These are phyloP conservation scores for Sicyos baderoa DNA, from an alignment of 306 rosid genomes.

Conservation along the genomic window DNA sequence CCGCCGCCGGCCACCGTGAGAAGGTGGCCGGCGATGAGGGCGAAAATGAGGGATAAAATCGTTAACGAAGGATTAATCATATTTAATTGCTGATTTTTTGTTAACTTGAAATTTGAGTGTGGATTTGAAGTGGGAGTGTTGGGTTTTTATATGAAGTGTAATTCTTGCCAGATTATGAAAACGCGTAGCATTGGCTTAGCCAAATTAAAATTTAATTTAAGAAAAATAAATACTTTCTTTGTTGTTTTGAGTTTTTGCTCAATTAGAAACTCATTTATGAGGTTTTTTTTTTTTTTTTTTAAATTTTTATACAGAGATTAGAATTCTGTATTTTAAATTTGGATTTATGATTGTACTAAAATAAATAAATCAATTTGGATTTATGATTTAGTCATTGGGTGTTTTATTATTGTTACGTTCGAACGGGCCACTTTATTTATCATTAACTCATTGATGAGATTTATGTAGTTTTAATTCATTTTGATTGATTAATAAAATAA, in stretches of 20 bases:
- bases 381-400: too few species aligned
- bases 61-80: neutral
- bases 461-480: too few species aligned
- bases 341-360: too few species aligned
- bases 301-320: too few species aligned
- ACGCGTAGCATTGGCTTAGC: neutral
- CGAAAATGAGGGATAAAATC: neutral
- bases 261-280: neutral
- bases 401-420: too few species aligned
- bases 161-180: neutral
- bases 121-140: neutral
- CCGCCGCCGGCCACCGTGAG: neutral
- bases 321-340: too few species aligned
- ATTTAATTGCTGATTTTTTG: neutral
- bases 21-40: slow-evolving; percentile 20
- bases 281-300: too few species aligned
- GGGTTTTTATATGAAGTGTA: neutral
- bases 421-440: too few species aligned
- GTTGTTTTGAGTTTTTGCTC: neutral
- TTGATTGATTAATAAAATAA: too few species aligned
- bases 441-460: too few species aligned
- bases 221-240: neutral
- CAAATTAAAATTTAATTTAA: too few species aligned
- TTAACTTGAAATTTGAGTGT: neutral
- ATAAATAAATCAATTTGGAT: too few species aligned